Evolutionary conservation across 2,329 filamentous ascomycete species (phyloP).

Genomic region (Cadophora luteo-olivacea): DNA sequence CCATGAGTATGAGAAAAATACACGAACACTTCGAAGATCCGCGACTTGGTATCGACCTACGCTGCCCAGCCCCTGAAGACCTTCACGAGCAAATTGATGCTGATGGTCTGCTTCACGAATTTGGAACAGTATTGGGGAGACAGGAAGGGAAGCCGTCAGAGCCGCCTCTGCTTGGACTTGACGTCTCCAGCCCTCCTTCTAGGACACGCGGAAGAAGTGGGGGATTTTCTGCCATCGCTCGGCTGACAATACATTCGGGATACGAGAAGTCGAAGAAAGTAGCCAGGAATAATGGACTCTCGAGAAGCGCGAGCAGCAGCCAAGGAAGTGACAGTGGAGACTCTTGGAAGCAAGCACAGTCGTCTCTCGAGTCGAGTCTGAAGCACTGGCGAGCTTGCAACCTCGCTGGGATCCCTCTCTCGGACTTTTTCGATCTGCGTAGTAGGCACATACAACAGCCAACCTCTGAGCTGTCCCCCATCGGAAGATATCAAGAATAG

Average conservation of each 20-base stretch:
- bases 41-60: conserved; percentile 14
- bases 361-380: conserved; percentile 15
- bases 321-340: conserved; percentile 9
- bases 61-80: not conserved
- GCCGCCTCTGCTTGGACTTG: conserved; percentile 4
- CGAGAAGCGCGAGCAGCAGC: conserved; percentile 16
- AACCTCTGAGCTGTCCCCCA: conserved; percentile 3
- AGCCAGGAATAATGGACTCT: not conserved
- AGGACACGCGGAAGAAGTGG: conserved; percentile 12
- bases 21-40: conserved; percentile 13
- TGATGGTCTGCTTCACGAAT: conserved; percentile 12
- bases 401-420: conserved; percentile 13
- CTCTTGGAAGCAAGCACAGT: conserved; percentile 19
- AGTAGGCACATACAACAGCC: conserved; percentile 13
- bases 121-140: conserved; percentile 4
- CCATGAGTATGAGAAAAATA: conserved; percentile 12
- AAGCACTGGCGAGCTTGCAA: conserved; percentile 16
- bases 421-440: conserved; percentile 12
- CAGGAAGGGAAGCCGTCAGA: conserved; percentile 1
- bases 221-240: conserved; percentile 12
- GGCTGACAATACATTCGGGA: not conserved
- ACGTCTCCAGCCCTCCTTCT: not conserved
- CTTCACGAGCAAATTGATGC: conserved; percentile 11
- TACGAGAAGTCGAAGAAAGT: conserved; percentile 12
- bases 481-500: conserved; percentile 4